Base-by-base conservation (phyloP, 805 yeast genomes). In the Kluyveromyces wickerhamii region DNA sequence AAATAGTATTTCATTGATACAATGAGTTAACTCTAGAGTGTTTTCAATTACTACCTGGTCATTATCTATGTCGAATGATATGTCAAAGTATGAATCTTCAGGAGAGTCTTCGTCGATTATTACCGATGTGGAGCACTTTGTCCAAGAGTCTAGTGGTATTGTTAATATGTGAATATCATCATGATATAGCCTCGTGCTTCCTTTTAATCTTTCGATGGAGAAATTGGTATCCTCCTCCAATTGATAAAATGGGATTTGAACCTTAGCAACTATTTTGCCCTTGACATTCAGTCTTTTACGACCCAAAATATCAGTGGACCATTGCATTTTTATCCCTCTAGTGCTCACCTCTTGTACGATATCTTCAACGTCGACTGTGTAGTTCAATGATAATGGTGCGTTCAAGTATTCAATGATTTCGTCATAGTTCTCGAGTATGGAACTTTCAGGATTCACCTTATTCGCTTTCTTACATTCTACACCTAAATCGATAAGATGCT, bases 111-210 rank as follows among this genome's bases (percentile, higher is more conserved):
- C 37, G 27, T 42, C 40, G 32, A 47, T 45, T n/a, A 46, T 15
- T 9, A 52, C 59, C 24, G 47, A 52, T 4, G 74, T 69, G 1
- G 54, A 52, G 4, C 72, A 61, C n/a, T 45, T 41, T 16, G 59
- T 59, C 79, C 79, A 74, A 5, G 62, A 63, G 7, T 49, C 48
- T 44, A 70, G 46, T 4, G 62, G 59, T 10, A 73, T 48, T n/a
- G 62, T 57, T 5, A 71, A 67, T 49, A 74, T 73, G 36, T 59
- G 60, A 11, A 38, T 41, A 3, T 49, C 63, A 5, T 62, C 44
- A 40, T 68, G 67, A 32, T 46, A 60, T 23, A 74, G 48, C 26
- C 56, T 54, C 9, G 71, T 60, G 4, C 47, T 34, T 5, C 78
- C 78, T 36, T 62, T 60, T 1, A 71, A 54, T 11, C 56, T 48